phyloP scores from a whole-genome alignment of 2,329 filamentous ascomycete species.

The Cryphonectria parasitica region DNA sequence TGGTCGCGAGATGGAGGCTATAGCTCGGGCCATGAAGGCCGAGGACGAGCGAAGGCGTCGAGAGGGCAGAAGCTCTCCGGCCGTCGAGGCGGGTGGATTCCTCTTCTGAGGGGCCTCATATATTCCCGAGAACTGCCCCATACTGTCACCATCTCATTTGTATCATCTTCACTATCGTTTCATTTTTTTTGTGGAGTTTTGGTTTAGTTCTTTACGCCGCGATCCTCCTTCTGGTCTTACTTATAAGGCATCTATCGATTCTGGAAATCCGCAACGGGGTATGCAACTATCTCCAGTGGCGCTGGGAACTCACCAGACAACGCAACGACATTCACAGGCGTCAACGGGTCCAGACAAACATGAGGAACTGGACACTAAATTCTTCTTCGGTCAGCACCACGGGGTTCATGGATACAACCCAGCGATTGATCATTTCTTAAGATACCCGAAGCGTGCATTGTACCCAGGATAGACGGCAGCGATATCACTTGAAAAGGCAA shows the following conservation, averaged over 20 bases:
- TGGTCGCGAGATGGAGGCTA: slow-evolving; percentile 34
- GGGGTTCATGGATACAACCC: neutral
- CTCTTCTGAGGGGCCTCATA: slow-evolving; percentile 32
- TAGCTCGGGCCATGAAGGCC: slow-evolving; percentile 37
- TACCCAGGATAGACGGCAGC: slow-evolving; percentile 21
- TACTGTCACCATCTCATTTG: neutral
- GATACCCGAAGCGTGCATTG: slow-evolving; percentile 27
- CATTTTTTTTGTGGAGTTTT: neutral
- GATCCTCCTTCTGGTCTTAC: neutral
- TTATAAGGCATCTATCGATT: slow-evolving; percentile 2
- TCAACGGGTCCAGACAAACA: slow-evolving; percentile 5
- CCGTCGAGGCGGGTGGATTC: slow-evolving; percentile 38
- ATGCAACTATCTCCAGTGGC: neutral
- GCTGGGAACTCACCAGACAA: neutral
- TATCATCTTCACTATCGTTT: neutral
- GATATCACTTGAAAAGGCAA: slow-evolving; percentile 13
- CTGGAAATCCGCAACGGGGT: neutral
- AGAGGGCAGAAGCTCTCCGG: slow-evolving; percentile 40
- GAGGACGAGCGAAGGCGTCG: slow-evolving; percentile 40
- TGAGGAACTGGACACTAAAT: neutral
- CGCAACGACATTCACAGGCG: slow-evolving; percentile 1
- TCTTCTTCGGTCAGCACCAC: slow-evolving; percentile 2
- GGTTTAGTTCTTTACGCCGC: neutral
- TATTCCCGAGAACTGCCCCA: neutral
- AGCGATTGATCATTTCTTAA: slow-evolving; percentile 11